Conservation (phyloP, 176 grass and related monocot genomes). For the Areca catechu region DNA sequence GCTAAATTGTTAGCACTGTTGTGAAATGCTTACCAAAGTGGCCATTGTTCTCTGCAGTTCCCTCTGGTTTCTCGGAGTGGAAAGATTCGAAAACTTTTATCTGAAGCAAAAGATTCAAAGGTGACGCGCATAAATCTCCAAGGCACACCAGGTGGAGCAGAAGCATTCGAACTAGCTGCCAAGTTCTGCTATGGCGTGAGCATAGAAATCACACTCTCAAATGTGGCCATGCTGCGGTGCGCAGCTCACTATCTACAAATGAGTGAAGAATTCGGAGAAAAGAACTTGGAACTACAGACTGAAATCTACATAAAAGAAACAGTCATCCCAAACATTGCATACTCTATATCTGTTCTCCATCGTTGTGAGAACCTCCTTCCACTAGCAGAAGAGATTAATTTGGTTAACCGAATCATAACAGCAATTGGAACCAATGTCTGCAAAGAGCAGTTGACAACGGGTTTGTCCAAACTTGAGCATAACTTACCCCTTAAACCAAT, state of each 20-base stretch:
- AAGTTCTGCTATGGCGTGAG: constrained; percentile 92
- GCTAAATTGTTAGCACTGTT: no score
- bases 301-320: constrained; percentile 62
- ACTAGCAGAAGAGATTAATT: constrained; percentile 51
- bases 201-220: constrained; percentile 52
- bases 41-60: constrained; percentile 72
- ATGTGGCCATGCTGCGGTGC: constrained; percentile 63
- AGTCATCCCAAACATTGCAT: constrained; percentile 49
- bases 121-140: constrained; percentile 54
- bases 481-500: constrained; percentile 20
- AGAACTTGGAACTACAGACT: constrained; percentile 55
- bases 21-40: constrained; percentile 19
- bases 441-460: constrained; percentile 70
- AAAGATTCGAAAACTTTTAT: constrained; percentile 66
- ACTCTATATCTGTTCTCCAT: constrained; percentile 62
- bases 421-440: constrained; percentile 67
- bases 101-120: constrained; percentile 63
- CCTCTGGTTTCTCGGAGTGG: constrained; percentile 86
- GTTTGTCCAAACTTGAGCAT: constrained; percentile 64
- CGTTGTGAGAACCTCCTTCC: constrained; percentile 69
- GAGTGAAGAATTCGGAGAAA: constrained; percentile 69
- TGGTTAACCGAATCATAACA: constrained; percentile 43
- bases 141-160: constrained; percentile 46
- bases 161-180: constrained; percentile 73
- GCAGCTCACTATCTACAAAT: constrained; percentile 86